A percentile compares a stretch with the other conserved stretches of the same genome.
Evolutionary conservation across 1,139 yeast genomes (phyloP).

Genomic region (Nematodospora anomalae): DNA sequence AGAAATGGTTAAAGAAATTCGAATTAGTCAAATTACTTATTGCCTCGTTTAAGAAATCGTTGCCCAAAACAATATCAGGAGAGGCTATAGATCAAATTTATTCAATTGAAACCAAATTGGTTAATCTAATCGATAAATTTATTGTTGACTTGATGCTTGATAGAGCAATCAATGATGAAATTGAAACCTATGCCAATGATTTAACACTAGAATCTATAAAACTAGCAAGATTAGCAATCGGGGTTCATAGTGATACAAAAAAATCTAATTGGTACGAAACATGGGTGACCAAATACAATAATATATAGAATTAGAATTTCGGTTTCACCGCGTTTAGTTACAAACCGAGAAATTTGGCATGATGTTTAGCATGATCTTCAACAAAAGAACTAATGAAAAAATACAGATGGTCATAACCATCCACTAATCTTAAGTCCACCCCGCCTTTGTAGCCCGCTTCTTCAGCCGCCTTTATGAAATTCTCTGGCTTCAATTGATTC

Average conservation of each 20-base stretch:
- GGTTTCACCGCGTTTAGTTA: constrained; percentile 15
- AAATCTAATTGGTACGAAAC: constrained; percentile 53
- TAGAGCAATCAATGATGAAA: constrained; percentile 32
- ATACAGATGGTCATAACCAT: constrained; percentile 90
- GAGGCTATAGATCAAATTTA: constrained; percentile 37
- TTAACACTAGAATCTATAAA: constrained; percentile 30
- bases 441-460: constrained; percentile 60
- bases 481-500: constrained; percentile 74
- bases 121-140: constrained; percentile 42
- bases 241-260: constrained; percentile 37
- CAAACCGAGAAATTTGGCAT: constrained; percentile 75
- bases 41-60: constrained; percentile 55
- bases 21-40: constrained; percentile 56
- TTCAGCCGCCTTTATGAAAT: constrained; percentile 63
- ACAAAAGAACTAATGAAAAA: constrained; percentile 81
- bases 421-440: constrained; percentile 62
- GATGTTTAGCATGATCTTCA: constrained; percentile 82
- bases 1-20: constrained; percentile 52
- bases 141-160: constrained; percentile 52
- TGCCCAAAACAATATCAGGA: constrained; percentile 42
- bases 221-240: constrained; percentile 36
- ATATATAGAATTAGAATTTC: constrained; percentile 15
- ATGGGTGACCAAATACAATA: constrained; percentile 45
- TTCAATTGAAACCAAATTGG: constrained; percentile 30
- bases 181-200: constrained; percentile 22